Conservation (phyloP, 2,329 filamentous ascomycete genomes). For the Fusarium nodosum region DNA sequence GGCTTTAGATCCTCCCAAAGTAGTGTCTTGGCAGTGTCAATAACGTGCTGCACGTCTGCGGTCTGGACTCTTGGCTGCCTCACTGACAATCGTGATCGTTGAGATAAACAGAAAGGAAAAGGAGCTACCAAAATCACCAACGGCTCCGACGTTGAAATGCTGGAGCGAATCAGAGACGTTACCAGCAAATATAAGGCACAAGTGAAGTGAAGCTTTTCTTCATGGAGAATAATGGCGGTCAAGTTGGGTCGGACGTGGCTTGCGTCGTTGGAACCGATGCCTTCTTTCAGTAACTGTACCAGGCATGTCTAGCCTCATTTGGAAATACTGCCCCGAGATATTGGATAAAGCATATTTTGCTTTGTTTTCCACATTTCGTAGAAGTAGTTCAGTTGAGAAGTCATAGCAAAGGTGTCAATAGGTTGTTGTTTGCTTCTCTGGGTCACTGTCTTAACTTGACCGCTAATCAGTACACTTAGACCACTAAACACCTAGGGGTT, state of each 20-base stretch:
- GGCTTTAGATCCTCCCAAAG: not conserved
- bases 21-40: conserved; percentile 25
- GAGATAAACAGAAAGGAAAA: not conserved
- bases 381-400: not conserved
- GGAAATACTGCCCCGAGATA: conserved; percentile 2
- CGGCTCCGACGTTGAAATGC: not conserved
- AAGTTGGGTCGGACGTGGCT: conserved; percentile 12
- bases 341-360: not conserved
- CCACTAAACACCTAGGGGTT: not conserved
- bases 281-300: not conserved
- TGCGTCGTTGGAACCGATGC: conserved; percentile 16
- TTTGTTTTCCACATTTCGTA: not conserved
- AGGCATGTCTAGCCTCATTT: not conserved
- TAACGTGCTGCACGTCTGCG: conserved; percentile 4
- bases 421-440: not conserved
- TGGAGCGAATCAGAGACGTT: not conserved
- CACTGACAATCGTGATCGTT: not conserved
- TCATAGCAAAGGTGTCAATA: not conserved
- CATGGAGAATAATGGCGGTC: not conserved
- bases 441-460: not conserved
- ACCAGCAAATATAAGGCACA: not conserved
- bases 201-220: not conserved
- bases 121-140: not conserved
- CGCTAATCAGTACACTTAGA: not conserved
- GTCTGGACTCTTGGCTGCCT: conserved; percentile 18